phyloP scores from a whole-genome alignment of 1,284 basidiomycete genomes.

The Leucoagaricus sp. region DNA sequence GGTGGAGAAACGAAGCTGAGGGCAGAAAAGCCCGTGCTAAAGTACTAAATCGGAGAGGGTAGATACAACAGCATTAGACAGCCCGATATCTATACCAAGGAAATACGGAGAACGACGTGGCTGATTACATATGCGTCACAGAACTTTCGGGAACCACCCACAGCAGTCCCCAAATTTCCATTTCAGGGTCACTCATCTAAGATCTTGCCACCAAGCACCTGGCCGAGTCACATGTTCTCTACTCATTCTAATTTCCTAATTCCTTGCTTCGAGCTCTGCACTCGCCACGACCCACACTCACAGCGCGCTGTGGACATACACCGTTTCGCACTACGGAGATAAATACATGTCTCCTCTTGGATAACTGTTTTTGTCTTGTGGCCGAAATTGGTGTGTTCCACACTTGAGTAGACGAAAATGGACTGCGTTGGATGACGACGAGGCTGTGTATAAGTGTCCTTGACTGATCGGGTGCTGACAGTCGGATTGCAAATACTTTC shows the following conservation, averaged over 20 bases:
- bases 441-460: not conserved
- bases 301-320: too few relatives aligned
- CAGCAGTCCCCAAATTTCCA: not conserved
- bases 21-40: not conserved
- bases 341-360: too few relatives aligned
- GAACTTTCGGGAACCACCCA: constrained; percentile 6
- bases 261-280: not conserved
- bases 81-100: not conserved
- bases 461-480: not conserved
- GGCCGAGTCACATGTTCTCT: not conserved
- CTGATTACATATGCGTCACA: not conserved
- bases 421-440: not conserved
- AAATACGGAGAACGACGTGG: constrained; percentile 13
- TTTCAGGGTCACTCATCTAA: not conserved
- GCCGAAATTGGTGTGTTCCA: too few relatives aligned
- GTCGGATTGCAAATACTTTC: not conserved
- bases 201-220: not conserved
- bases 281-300: too few relatives aligned
- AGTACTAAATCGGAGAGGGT: constrained; percentile 2
- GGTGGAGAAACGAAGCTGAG: not conserved
- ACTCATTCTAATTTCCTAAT: too few relatives aligned
- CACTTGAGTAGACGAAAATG: too few relatives aligned
- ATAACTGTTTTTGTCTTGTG: too few relatives aligned
- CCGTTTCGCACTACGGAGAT: too few relatives aligned
- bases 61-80: constrained; percentile 4